Conservation (phyloP, 2,329 filamentous ascomycete genomes). For the Aspergillus aculeatus region DNA sequence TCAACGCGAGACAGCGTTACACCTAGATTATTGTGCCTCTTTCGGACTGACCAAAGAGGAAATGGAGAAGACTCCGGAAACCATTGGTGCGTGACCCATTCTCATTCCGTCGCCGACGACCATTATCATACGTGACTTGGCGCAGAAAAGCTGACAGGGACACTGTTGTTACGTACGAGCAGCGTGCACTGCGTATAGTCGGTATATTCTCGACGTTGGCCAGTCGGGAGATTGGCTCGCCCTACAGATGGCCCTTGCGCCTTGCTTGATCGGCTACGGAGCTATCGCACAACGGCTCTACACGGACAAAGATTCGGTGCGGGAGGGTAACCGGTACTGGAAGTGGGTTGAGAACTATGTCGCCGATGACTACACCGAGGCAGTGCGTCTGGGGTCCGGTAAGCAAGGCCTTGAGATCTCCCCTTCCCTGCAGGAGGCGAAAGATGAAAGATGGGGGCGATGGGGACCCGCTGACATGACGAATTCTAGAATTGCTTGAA, state of each 20-base stretch:
- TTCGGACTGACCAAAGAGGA: slow-evolving; percentile 75
- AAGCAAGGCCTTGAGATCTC: slow-evolving; percentile 27
- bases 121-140: not conserved
- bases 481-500: slow-evolving; percentile 66
- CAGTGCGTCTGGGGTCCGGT: slow-evolving; percentile 70
- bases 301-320: slow-evolving; percentile 58
- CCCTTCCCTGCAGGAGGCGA: not conserved
- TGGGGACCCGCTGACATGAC: slow-evolving; percentile 9
- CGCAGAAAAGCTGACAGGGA: slow-evolving; percentile 4
- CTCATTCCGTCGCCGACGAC: not conserved
- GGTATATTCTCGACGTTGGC: slow-evolving; percentile 86
- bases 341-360: slow-evolving; percentile 89
- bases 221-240: slow-evolving; percentile 85
- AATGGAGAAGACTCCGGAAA: slow-evolving; percentile 72
- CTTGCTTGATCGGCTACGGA: slow-evolving; percentile 87
- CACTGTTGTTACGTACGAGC: slow-evolving; percentile 42
- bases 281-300: slow-evolving; percentile 72
- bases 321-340: slow-evolving; percentile 74
- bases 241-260: slow-evolving; percentile 78
- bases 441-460: not conserved
- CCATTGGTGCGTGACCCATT: slow-evolving; percentile 57
- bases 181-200: slow-evolving; percentile 79
- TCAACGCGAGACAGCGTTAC: slow-evolving; percentile 74
- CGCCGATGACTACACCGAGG: slow-evolving; percentile 72
- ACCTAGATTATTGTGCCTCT: slow-evolving; percentile 75